Conservation (phyloP, 2,329 filamentous ascomycete species). For the Colletotrichum orchidophilum region DNA sequence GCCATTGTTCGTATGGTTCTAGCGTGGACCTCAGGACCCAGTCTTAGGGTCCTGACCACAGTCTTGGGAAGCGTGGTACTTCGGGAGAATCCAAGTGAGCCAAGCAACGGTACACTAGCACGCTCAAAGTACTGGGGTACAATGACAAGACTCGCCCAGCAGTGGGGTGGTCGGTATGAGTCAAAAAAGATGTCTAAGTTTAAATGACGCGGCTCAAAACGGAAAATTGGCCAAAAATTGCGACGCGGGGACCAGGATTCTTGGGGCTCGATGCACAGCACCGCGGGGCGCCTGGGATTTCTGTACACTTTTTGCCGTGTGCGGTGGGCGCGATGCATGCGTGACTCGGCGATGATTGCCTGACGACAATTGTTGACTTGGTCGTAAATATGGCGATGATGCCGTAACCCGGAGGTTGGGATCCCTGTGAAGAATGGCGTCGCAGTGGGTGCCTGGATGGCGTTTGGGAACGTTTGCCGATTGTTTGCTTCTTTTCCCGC, state of each 20-base stretch:
- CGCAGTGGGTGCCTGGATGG: background rate
- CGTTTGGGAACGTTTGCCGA: background rate
- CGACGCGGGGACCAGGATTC: background rate
- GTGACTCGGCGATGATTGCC: conserved; percentile 6
- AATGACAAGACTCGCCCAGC: background rate
- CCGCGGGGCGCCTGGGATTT: background rate
- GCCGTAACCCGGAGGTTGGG: background rate
- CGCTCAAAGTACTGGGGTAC: background rate
- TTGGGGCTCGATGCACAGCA: background rate
- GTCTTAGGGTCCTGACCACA: background rate
- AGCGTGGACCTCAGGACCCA: background rate
- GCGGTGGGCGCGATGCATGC: background rate
- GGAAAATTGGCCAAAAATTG: background rate
- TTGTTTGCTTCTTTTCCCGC: background rate
- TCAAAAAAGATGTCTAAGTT: conserved; percentile 5
- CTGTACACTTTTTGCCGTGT: no score
- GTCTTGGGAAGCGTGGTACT: conserved; percentile 12
- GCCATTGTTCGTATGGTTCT: conserved; percentile 10
- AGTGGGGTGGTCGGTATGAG: conserved; percentile 20
- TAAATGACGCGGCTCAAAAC: conserved; percentile 30
- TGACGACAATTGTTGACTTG: conserved; percentile 13
- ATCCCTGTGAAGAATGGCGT: background rate
- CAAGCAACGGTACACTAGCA: background rate
- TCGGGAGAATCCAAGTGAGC: background rate
- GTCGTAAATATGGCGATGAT: background rate